Evolutionary conservation across 2,329 filamentous ascomycete species (phyloP).

Genomic region (Calonectria montana): DNA sequence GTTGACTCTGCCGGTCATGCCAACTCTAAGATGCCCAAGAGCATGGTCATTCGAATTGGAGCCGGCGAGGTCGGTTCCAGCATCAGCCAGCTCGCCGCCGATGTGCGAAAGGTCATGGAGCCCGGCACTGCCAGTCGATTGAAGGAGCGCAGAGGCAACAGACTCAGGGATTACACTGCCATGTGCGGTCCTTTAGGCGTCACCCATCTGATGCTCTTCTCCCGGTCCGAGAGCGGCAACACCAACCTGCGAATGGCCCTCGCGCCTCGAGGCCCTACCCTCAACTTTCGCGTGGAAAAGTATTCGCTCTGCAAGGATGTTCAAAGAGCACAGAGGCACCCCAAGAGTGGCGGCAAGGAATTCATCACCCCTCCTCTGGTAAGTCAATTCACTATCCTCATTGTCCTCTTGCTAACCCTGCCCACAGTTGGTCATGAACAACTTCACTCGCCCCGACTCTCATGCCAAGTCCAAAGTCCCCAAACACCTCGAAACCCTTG

Average conservation of each 20-base stretch:
- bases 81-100: conserved; percentile 89
- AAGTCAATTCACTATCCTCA: conserved; percentile 42
- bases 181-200: conserved; percentile 97
- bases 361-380: conserved; percentile 86
- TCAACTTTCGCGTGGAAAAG: conserved; percentile 94
- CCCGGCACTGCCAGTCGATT: conserved; percentile 90
- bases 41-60: conserved; percentile 98
- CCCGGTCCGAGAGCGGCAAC: conserved; percentile 88
- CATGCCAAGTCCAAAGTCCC: conserved; percentile 78
- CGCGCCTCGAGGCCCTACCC: conserved; percentile 89
- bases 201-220: conserved; percentile 93
- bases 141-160: conserved; percentile 90
- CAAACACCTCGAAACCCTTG: conserved; percentile 91
- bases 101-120: conserved; percentile 95
- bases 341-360: conserved; percentile 85
- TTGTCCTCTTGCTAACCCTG: conserved; percentile 39
- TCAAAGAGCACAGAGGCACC: conserved; percentile 83
- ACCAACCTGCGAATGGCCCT: conserved; percentile 90
- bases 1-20: conserved; percentile 68
- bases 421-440: conserved; percentile 92
- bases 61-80: conserved; percentile 93
- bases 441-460: conserved; percentile 78
- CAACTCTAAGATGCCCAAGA: conserved; percentile 82
- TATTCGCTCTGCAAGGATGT: conserved; percentile 96
- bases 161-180: conserved; percentile 89